phyloP scores from a whole-genome alignment of 768 basidiomycete species.

The Panaeolus cyanescens region DNA sequence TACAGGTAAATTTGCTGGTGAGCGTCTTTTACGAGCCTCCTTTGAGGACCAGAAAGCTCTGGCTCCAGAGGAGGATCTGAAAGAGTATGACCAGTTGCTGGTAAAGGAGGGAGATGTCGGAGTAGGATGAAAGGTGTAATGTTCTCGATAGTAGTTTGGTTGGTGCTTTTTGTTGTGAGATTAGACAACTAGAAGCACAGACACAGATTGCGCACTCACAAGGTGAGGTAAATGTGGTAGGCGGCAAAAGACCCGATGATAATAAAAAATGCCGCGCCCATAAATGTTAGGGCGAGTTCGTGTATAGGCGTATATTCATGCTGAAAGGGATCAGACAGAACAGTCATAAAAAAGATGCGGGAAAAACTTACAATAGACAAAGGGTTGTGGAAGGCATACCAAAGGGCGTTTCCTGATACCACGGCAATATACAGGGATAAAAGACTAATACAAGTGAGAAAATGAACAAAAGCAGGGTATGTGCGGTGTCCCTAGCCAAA shows the following conservation, averaged over 20 bases:
- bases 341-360: neutral
- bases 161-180: constrained; percentile 55
- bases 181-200: neutral
- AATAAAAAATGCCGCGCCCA: constrained; percentile 59
- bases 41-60: constrained; percentile 66
- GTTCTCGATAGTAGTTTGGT: constrained; percentile 84
- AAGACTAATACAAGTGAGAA: constrained; percentile 63
- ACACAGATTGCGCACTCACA: constrained; percentile 45
- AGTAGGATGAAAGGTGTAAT: constrained; percentile 76
- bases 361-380: constrained; percentile 53
- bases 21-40: constrained; percentile 63
- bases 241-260: constrained; percentile 74
- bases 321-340: constrained; percentile 30
- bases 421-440: constrained; percentile 62
- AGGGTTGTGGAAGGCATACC: constrained; percentile 68
- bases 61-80: constrained; percentile 75
- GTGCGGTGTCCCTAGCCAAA: constrained; percentile 71
- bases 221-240: constrained; percentile 78
- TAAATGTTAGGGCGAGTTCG: constrained; percentile 63
- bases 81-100: constrained; percentile 46
- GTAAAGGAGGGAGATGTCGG: constrained; percentile 67
- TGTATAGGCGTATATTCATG: constrained; percentile 70
- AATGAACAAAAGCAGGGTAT: constrained; percentile 83
- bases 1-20: constrained; percentile 65
- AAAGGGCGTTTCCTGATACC: constrained; percentile 54